Percentiles rank a stretch among this genome's conserved stretches.
Evolutionary conservation across 2,329 filamentous ascomycete species (phyloP).

Genomic region (Arthroderma sp.): DNA sequence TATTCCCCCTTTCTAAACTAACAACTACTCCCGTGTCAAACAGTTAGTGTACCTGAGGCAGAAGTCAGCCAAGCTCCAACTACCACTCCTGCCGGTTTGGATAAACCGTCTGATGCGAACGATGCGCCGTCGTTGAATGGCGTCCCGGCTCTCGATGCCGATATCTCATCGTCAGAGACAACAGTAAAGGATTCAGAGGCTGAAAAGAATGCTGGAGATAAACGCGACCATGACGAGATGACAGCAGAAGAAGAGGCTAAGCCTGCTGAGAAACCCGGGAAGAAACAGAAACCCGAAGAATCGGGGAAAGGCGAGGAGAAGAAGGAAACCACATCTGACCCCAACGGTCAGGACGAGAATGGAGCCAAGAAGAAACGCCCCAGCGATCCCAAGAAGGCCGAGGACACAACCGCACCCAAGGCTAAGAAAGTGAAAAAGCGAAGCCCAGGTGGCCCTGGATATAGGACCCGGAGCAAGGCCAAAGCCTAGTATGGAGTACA

Average conservation of each 20-base stretch:
- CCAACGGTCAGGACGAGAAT: slow-evolving; percentile 9
- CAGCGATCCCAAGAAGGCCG: slow-evolving; percentile 20
- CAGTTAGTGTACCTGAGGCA: no score
- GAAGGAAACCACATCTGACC: slow-evolving; percentile 5
- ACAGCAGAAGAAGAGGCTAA: slow-evolving; percentile 1
- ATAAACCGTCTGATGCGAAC: no score
- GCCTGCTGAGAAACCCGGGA: slow-evolving; percentile 16
- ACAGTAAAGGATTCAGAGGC: not conserved
- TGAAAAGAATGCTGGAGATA: slow-evolving; percentile 12
- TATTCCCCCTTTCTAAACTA: no score
- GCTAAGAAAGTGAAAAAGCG: slow-evolving; percentile 8
- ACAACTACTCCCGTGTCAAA: no score
- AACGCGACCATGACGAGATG: slow-evolving; percentile 14
- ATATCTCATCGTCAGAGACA: not conserved
- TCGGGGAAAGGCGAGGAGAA: slow-evolving; percentile 11
- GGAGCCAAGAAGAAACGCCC: slow-evolving; percentile 19
- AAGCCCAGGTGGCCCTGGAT: slow-evolving; percentile 23
- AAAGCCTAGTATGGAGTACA: slow-evolving; percentile 12
- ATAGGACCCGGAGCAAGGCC: slow-evolving; percentile 27
- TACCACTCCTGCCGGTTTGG: no score
- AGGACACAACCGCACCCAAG: slow-evolving; percentile 2
- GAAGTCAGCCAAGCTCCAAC: no score
- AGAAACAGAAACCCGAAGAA: slow-evolving; percentile 23
- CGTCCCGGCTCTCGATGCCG: not conserved
- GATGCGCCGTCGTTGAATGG: no score